Percentiles rank a stretch among this genome's conserved stretches.
phyloP scores from a whole-genome alignment of 805 yeast genomes.

The Saccharomycopsis fermentans region DNA sequence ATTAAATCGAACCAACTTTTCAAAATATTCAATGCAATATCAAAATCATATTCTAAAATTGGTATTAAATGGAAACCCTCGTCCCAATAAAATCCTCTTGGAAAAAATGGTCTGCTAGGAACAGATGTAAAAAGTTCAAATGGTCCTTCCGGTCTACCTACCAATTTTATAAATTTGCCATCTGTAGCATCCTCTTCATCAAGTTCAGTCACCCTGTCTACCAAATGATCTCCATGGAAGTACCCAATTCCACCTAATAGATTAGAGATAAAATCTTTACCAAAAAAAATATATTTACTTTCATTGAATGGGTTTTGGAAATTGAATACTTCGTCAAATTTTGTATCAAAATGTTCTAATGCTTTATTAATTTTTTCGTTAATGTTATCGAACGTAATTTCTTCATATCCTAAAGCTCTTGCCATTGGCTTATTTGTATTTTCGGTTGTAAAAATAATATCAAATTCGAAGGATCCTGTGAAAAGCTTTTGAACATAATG shows the following conservation, averaged over 20 bases:
- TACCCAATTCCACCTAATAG: constrained; percentile 85
- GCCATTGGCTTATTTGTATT: constrained; percentile 8
- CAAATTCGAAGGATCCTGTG: constrained; percentile 67
- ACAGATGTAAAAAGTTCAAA: constrained; percentile 67
- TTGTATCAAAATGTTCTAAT: constrained; percentile 35
- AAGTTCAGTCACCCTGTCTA: constrained; percentile 59
- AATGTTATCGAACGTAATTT: constrained; percentile 24
- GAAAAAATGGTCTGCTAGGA: constrained; percentile 90
- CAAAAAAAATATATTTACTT: constrained; percentile 43
- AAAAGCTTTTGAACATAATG: constrained; percentile 73
- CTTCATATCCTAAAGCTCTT: constrained; percentile 6
- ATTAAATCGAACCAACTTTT: constrained; percentile 81
- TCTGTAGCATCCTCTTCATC: constrained; percentile 57
- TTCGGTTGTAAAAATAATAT: constrained; percentile 47
- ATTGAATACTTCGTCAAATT: constrained; percentile 42
- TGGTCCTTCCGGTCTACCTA: constrained; percentile 67
- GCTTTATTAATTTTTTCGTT: constrained; percentile 27
- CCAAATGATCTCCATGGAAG: constrained; percentile 72
- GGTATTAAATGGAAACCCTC: constrained; percentile 93
- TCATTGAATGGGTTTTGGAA: constrained; percentile 45
- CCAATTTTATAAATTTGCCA: constrained; percentile 27
- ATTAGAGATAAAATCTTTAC: constrained; percentile 70
- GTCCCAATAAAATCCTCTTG: constrained; percentile 97
- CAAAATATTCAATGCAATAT: constrained; percentile 66
- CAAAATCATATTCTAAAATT: constrained; percentile 71